A percentile compares a stretch with the other conserved stretches of the same genome.
Evolutionary conservation across 164 flowering plant genomes (phyloP).

Genomic region (Cinnamomum micranthum): DNA sequence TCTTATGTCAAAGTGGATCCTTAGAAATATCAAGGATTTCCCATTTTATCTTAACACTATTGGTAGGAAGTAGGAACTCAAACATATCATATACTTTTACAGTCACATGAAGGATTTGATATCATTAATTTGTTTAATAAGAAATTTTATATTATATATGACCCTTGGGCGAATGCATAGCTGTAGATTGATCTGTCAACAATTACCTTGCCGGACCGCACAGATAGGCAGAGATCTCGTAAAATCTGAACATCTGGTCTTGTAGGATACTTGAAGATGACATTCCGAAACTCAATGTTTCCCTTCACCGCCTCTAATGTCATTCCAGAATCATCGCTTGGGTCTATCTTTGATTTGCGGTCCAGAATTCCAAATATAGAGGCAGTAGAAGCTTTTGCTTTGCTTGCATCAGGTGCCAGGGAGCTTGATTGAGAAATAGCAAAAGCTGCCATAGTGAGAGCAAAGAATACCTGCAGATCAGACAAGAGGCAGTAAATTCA

Average conservation of each 20-base stretch:
- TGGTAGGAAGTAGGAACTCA: no score
- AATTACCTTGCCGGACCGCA: conserved; percentile 43
- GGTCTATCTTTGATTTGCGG: conserved; percentile 38
- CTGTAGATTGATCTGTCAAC: background rate
- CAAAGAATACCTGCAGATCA: conserved; percentile 46
- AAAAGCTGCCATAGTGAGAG: conserved; percentile 38
- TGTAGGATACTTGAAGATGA: conserved; percentile 48
- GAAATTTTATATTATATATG: background rate
- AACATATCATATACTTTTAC: no score
- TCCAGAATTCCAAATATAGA: conserved; percentile 48
- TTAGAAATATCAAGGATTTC: no score
- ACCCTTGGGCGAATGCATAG: background rate
- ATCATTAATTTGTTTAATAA: no score
- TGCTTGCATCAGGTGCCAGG: conserved; percentile 35
- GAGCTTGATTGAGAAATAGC: conserved; percentile 40
- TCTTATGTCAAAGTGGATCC: no score
- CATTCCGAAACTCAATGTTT: conserved; percentile 39
- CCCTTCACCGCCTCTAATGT: conserved; percentile 38
- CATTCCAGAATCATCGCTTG: conserved; percentile 37
- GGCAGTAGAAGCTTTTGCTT: conserved; percentile 37
- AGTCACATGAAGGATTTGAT: no score
- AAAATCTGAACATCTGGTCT: conserved; percentile 44
- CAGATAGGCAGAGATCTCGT: conserved; percentile 35
- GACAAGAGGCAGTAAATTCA: background rate
- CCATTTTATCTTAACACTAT: no score